These are phyloP conservation scores for Polysphondylium violaceum DNA, from an alignment of 78 protist species.

Conservation along the genomic window DNA sequence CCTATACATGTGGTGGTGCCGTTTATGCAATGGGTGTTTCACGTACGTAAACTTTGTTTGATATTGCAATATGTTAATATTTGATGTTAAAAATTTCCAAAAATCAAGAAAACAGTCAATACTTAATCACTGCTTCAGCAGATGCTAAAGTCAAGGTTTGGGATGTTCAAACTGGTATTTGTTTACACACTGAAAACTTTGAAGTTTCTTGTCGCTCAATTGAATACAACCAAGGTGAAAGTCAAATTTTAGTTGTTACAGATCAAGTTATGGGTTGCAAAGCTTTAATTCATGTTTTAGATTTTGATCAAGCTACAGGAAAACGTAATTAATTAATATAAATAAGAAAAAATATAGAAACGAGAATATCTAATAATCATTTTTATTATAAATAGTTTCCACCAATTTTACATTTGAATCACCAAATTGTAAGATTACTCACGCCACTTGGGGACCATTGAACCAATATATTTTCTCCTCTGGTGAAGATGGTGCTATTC, in stretches of 20 bases:
- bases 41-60: no score
- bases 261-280: slow-evolving; percentile 62
- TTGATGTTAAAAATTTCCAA: neutral
- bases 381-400: neutral
- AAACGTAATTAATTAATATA: slow-evolving; percentile 15
- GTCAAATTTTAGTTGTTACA: slow-evolving; percentile 38
- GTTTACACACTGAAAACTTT: slow-evolving; percentile 16
- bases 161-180: slow-evolving; percentile 90
- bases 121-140: slow-evolving; percentile 83
- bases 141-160: slow-evolving; percentile 86
- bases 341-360: no score
- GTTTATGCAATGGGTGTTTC: slow-evolving; percentile 86
- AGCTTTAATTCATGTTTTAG: slow-evolving; percentile 68
- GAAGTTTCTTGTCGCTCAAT: slow-evolving; percentile 55
- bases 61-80: neutral
- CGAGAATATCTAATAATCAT: no score
- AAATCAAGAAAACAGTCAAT: slow-evolving; percentile 29
- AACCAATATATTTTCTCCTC: slow-evolving; percentile 44
- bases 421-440: slow-evolving; percentile 26
- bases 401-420: neutral
- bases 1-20: slow-evolving; percentile 90
- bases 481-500: slow-evolving; percentile 74
- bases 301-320: slow-evolving; percentile 44
- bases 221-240: slow-evolving; percentile 71
- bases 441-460: slow-evolving; percentile 61